phyloP scores from a whole-genome alignment of 2,329 filamentous ascomycete genomes.

The Mariannaea sp. region DNA sequence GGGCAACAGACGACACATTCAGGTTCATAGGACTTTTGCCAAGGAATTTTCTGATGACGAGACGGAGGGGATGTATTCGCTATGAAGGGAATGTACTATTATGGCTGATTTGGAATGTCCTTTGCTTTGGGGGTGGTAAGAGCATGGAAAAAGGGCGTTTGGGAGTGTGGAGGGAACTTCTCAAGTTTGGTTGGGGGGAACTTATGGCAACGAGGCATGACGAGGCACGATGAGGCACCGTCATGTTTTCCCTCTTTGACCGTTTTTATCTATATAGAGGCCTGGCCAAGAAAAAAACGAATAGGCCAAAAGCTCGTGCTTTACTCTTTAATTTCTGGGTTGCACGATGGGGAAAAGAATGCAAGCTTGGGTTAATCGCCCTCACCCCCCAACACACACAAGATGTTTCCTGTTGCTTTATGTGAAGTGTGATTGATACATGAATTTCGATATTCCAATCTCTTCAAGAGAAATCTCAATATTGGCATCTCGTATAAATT shows the following conservation, averaged over 20 bases:
- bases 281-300: constrained; percentile 24
- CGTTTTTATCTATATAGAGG: constrained; percentile 34
- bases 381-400: constrained; percentile 27
- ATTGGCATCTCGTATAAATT: not conserved
- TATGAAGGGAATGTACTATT: constrained; percentile 39
- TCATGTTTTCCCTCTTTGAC: constrained; percentile 19
- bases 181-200: constrained; percentile 7
- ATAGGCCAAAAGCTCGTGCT: constrained; percentile 26
- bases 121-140: constrained; percentile 32
- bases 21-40: not conserved
- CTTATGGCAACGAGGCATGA: not conserved
- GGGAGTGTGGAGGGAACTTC: constrained; percentile 24
- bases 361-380: constrained; percentile 28
- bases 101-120: constrained; percentile 37
- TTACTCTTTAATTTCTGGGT: constrained; percentile 23
- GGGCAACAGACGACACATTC: constrained; percentile 8
- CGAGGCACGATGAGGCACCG: constrained; percentile 11
- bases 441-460: not conserved
- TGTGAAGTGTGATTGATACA: not conserved
- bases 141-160: constrained; percentile 39
- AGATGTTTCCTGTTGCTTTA: not conserved
- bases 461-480: no score
- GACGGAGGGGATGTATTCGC: constrained; percentile 22
- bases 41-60: constrained; percentile 26
- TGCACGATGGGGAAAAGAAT: constrained; percentile 30